Conservation (phyloP, 2,329 filamentous ascomycete genomes). For the Fusarium sambucinum region DNA sequence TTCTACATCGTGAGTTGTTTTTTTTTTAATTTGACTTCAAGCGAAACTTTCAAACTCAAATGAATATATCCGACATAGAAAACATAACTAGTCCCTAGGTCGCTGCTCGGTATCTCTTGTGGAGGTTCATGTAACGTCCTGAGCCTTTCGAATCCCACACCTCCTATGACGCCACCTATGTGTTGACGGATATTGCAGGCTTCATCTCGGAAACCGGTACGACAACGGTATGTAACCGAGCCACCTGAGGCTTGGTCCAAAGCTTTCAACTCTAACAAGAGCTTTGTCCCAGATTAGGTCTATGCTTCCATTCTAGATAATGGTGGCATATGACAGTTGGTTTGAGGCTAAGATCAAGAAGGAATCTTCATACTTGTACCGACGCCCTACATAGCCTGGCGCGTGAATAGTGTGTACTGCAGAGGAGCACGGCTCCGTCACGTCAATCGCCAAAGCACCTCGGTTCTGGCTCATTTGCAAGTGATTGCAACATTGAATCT, state of each 20-base stretch:
- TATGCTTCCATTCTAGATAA: constrained; percentile 34
- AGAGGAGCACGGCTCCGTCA: constrained; percentile 17
- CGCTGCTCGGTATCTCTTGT: background rate
- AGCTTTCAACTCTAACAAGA: constrained; percentile 23
- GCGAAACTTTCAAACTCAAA: background rate
- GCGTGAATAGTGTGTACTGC: constrained; percentile 27
- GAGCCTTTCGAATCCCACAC: background rate
- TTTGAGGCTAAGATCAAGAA: constrained; percentile 43
- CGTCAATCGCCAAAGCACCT: constrained; percentile 30
- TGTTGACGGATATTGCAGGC: background rate
- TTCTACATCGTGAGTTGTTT: no score
- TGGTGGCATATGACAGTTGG: constrained; percentile 40
- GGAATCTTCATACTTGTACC: constrained; percentile 40
- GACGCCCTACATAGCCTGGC: constrained; percentile 30
- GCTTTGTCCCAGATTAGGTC: constrained; percentile 32
- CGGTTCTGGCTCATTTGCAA: constrained; percentile 25
- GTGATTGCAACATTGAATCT: constrained; percentile 33
- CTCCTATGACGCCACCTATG: constrained; percentile 1
- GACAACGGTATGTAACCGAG: constrained; percentile 27
- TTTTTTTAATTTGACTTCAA: no score
- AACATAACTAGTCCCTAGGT: background rate
- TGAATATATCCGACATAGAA: background rate
- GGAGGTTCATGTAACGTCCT: background rate
- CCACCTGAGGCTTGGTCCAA: constrained; percentile 28
- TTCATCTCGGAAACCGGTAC: constrained; percentile 13